Conservation (phyloP, 345 rosid genomes). For the Pelargonium nanum region DNA sequence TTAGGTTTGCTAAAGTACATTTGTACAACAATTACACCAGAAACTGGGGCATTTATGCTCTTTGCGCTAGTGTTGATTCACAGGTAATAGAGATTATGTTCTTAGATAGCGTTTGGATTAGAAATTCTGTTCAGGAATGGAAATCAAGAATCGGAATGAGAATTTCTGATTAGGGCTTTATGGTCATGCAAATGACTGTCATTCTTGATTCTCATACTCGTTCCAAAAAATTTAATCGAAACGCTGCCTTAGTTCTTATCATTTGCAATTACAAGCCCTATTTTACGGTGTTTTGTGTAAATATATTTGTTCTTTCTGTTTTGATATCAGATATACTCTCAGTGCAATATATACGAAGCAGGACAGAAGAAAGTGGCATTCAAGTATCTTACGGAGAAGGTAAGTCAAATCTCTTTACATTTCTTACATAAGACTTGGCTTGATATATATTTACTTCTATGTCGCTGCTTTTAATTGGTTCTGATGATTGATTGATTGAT, state of each 20-base stretch:
- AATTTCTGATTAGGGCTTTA: no score
- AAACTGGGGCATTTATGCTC: constrained; percentile 85
- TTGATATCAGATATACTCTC: constrained; percentile 63
- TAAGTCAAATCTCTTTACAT: constrained; percentile 9
- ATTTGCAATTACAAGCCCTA: neutral
- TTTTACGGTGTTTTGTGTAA: no score
- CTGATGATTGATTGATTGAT: no score
- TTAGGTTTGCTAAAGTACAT: constrained; percentile 80
- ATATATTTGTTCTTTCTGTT: neutral
- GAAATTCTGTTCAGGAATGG: no score
- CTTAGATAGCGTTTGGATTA: neutral
- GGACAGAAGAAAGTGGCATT: constrained; percentile 79
- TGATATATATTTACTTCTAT: no score
- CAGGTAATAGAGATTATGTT: constrained; percentile 36
- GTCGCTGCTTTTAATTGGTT: no score
- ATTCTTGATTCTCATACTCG: no score
- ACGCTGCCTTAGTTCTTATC: neutral
- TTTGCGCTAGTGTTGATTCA: constrained; percentile 86
- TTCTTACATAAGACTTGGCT: neutral
- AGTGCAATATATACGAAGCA: constrained; percentile 92
- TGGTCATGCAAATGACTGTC: no score
- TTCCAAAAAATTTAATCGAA: no score
- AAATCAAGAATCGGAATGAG: no score
- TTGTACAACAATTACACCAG: constrained; percentile 80
- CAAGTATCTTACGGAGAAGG: constrained; percentile 83